Evolutionary conservation across 495 filamentous ascomycete species (phyloP), one percentile per base, ranked within the genome.

Genomic region (Pseudomonodictys pantanalensis): DNA sequence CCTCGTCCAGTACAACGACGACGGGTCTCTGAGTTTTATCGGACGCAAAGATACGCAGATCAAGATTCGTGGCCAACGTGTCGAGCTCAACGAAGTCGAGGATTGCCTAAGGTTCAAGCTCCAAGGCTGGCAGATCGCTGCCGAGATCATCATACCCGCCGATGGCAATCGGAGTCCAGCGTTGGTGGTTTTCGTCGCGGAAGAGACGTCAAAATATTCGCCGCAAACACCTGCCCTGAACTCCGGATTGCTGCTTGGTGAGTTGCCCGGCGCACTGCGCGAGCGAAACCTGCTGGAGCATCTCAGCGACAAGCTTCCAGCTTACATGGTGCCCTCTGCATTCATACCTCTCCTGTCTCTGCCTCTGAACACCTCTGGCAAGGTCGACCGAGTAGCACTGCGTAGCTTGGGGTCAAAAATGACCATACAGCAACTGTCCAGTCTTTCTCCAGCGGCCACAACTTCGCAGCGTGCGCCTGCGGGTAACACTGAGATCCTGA

Each of bases 391-490:
- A 33, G 35, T 35, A 10, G 33, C 50, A 2, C 38, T 65, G 33
- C 30, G 29, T 18, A 28, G 43, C 20, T 74, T 76, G 59, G 75
- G 75, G 0, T 68, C 75, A 10, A 49, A 64, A 8, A 58, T 81
- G 38, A 62, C 73, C 7, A 75, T 74, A 24, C 73, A 77, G 0
- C 49, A 52, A 44, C 64, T 26, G 47, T 42, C 17, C 30, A 38
- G 12, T 53, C 39, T 32, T 54, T 56, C 2, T 38, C 56, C 3
- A 50, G 55, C 20, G 33, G 29, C 23, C 38, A 41, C 15, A 8
- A 17, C 44, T 43, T 46, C 39, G 4, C 42, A 49, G 35, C 64
- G 68, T 15, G 56, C 48, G 9, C 61, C 61, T 17, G 43, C 56
- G 23, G 60, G 56, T 7, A 4, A 18, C 11, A 60, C 48, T 17